Conservation (phyloP, 176 grass and related monocot genomes). For the Pharus latifolius region DNA sequence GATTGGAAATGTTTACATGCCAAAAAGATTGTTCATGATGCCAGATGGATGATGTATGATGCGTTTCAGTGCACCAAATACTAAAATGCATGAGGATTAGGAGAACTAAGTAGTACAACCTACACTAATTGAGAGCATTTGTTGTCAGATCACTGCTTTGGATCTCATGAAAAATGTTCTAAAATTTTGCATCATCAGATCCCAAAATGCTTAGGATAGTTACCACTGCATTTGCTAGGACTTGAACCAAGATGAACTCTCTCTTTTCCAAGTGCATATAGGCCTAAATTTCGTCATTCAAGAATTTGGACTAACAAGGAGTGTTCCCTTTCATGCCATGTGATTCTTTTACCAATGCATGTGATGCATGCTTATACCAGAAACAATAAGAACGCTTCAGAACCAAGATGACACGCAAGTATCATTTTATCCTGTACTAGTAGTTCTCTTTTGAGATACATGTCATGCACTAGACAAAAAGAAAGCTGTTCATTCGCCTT, state of each 20-base stretch:
- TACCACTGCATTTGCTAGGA: neutral
- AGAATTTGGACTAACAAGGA: neutral
- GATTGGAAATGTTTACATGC: neutral
- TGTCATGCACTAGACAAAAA: neutral
- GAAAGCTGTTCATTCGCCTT: neutral
- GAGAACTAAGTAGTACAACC: no score
- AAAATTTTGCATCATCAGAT: neutral
- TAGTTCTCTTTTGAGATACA: neutral
- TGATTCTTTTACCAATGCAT: neutral
- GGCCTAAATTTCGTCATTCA: neutral
- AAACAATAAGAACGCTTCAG: neutral
- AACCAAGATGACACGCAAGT: neutral
- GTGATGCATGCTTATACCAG: neutral
- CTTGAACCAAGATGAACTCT: neutral
- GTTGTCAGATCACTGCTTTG: neutral
- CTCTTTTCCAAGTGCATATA: neutral
- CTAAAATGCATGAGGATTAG: neutral
- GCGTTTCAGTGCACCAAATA: no score
- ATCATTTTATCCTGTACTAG: no score
- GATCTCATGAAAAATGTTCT: neutral
- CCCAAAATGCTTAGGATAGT: neutral
- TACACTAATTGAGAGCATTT: neutral
- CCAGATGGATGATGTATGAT: neutral
- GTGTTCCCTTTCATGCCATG: neutral
- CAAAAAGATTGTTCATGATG: neutral